Conservation (phyloP, 1,139 yeast species). For the Zygosaccharomyces sapae region DNA sequence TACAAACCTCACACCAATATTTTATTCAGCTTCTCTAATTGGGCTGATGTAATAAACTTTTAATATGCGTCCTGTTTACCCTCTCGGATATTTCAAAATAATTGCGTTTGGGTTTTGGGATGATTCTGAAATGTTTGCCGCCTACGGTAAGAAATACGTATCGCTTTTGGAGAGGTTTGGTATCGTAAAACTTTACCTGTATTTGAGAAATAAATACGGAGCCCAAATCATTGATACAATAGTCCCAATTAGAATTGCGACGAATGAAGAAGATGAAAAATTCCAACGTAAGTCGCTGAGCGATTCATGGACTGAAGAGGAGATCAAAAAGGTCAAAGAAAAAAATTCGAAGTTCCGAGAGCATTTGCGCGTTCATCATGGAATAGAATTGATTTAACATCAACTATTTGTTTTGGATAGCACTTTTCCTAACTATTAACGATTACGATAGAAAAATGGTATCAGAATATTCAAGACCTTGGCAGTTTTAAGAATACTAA, state of each 20-base stretch:
- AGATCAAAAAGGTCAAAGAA: constrained; percentile 10
- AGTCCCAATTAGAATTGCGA: constrained; percentile 21
- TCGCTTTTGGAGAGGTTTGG: constrained; percentile 31
- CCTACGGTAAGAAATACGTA: constrained; percentile 41
- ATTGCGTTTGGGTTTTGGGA: constrained; percentile 74
- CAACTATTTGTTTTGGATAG: constrained; percentile 75
- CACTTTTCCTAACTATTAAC: constrained; percentile 52
- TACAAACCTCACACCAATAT: constrained; percentile 23
- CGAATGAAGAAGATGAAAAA: constrained; percentile 14
- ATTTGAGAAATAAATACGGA: constrained; percentile 27
- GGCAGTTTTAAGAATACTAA: constrained; percentile 66
- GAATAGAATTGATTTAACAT: constrained; percentile 78
- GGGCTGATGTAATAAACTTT: constrained; percentile 55
- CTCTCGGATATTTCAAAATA: constrained; percentile 51
- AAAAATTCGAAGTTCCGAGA: constrained; percentile 40
- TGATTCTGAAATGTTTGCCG: constrained; percentile 57
- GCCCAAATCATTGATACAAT: constrained; percentile 22
- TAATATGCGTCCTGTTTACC: constrained; percentile 48
- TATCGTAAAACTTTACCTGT: constrained; percentile 22
- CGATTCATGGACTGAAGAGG: constrained; percentile 23
- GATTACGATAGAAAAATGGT: constrained; percentile 49
- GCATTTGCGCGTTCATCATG: constrained; percentile 77
- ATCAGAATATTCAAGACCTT: constrained; percentile 66
- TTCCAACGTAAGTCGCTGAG: constrained; percentile 12
- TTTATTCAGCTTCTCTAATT: constrained; percentile 35